Conservation (phyloP, 345 rosid species). For the Gossypium mustelinum region DNA sequence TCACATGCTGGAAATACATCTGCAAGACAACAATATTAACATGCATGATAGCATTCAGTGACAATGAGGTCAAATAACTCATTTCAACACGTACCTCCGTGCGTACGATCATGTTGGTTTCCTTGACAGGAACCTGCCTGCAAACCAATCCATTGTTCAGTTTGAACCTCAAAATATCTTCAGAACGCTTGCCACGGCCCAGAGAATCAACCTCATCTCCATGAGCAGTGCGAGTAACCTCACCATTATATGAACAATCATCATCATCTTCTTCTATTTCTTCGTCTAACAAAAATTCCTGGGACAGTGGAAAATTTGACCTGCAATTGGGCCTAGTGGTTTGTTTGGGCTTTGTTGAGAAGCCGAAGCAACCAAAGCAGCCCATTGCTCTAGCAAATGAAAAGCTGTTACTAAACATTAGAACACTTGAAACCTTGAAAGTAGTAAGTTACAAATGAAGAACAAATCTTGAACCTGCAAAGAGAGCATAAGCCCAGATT, state of each 20-base stretch:
- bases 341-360: slow-evolving; percentile 38
- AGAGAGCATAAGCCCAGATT: slow-evolving; percentile 7
- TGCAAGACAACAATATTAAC: neutral
- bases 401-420: slow-evolving; percentile 53
- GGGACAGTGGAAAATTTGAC: slow-evolving; percentile 40
- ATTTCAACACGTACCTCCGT: slow-evolving; percentile 54
- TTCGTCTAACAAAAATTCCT: slow-evolving; percentile 53
- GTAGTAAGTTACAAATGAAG: slow-evolving; percentile 11
- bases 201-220: slow-evolving; percentile 49
- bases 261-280: slow-evolving; percentile 55
- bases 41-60: neutral
- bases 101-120: slow-evolving; percentile 72
- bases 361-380: slow-evolving; percentile 92
- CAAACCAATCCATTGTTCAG: slow-evolving; percentile 70
- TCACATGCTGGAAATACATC: neutral
- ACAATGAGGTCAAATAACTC: neutral
- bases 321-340: slow-evolving; percentile 28
- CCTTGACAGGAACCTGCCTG: slow-evolving; percentile 86
- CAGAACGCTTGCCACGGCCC: slow-evolving; percentile 50
- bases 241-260: slow-evolving; percentile 49
- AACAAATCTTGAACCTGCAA: slow-evolving; percentile 33
- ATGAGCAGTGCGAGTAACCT: slow-evolving; percentile 44
- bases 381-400: slow-evolving; percentile 64
- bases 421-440: slow-evolving; percentile 24
- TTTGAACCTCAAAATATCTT: slow-evolving; percentile 71